A percentile compares a stretch with the other conserved stretches of the same genome.
phyloP scores from a whole-genome alignment of 1,284 basidiomycete species.

The Ganoderma meredithae region DNA sequence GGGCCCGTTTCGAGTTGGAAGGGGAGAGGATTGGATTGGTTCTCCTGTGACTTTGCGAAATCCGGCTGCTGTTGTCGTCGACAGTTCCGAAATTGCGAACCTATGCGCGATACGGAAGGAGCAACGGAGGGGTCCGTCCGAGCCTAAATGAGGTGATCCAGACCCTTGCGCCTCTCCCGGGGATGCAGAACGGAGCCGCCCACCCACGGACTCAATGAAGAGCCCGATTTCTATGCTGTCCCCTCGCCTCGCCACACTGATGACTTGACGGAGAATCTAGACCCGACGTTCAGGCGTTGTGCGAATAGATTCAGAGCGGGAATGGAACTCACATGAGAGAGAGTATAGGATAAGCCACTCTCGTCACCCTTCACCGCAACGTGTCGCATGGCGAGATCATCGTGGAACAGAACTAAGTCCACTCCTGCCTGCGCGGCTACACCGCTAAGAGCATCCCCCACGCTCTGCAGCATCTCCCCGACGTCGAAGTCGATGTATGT shows the following conservation, averaged over 20 bases:
- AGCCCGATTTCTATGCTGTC: slow-evolving; percentile 92
- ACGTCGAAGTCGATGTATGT: slow-evolving; percentile 63
- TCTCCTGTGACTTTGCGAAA: slow-evolving; percentile 2
- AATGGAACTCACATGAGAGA: slow-evolving; percentile 78
- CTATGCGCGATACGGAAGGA: slow-evolving; percentile 64
- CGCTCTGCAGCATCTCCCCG: slow-evolving; percentile 75
- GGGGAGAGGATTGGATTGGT: slow-evolving; percentile 19
- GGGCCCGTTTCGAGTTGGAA: slow-evolving; percentile 53
- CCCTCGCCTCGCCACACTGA: slow-evolving; percentile 69
- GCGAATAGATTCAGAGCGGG: slow-evolving; percentile 26
- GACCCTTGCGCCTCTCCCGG: slow-evolving; percentile 20
- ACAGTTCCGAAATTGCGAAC: slow-evolving; percentile 35
- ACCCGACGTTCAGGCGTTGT: slow-evolving; percentile 19
- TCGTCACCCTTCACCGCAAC: slow-evolving; percentile 87
- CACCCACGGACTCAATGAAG: slow-evolving; percentile 56
- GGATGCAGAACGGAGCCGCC: slow-evolving; percentile 20
- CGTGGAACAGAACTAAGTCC: slow-evolving; percentile 89
- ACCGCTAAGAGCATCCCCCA: slow-evolving; percentile 87
- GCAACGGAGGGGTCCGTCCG: slow-evolving; percentile 50
- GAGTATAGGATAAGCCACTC: slow-evolving; percentile 78
- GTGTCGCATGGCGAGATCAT: slow-evolving; percentile 85
- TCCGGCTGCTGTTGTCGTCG: neutral
- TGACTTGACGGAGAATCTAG: slow-evolving; percentile 86
- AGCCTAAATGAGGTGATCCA: slow-evolving; percentile 35
- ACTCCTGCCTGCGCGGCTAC: slow-evolving; percentile 84